phyloP scores from a whole-genome alignment of 441 rosid species.

The Sinapis alba region DNA sequence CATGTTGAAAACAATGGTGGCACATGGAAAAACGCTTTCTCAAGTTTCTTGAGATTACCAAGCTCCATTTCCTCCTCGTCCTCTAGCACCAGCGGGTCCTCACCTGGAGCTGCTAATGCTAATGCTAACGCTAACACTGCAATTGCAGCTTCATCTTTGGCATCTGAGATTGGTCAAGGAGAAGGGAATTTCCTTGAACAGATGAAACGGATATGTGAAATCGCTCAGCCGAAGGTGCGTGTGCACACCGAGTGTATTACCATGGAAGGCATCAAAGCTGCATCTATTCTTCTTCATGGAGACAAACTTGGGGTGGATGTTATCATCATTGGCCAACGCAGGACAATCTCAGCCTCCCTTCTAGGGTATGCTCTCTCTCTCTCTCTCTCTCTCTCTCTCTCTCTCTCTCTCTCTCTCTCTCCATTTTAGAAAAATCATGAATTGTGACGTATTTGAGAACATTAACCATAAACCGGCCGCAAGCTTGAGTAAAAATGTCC shows the following conservation, averaged over 20 bases:
- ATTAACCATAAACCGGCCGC: neutral
- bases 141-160: constrained; percentile 4
- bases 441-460: neutral
- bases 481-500: neutral
- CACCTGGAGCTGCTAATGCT: constrained; percentile 1
- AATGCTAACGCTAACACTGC: neutral
- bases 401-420: neutral
- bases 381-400: neutral
- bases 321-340: constrained; percentile 70
- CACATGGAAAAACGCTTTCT: constrained; percentile 64
- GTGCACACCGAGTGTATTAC: constrained; percentile 45
- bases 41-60: constrained; percentile 54
- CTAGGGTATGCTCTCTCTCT: constrained; percentile 52
- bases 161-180: constrained; percentile 42
- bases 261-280: constrained; percentile 60
- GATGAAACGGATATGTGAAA: constrained; percentile 63
- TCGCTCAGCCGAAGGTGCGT: constrained; percentile 58
- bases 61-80: constrained; percentile 25
- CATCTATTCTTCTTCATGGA: constrained; percentile 53
- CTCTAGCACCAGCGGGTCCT: constrained; percentile 10
- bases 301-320: constrained; percentile 55
- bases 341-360: constrained; percentile 67
- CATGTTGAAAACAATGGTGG: constrained; percentile 43
- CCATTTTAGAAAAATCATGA: neutral
- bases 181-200: constrained; percentile 71